phyloP scores from a whole-genome alignment of 805 yeast species.

The Scheffersomyces coipomensis region DNA sequence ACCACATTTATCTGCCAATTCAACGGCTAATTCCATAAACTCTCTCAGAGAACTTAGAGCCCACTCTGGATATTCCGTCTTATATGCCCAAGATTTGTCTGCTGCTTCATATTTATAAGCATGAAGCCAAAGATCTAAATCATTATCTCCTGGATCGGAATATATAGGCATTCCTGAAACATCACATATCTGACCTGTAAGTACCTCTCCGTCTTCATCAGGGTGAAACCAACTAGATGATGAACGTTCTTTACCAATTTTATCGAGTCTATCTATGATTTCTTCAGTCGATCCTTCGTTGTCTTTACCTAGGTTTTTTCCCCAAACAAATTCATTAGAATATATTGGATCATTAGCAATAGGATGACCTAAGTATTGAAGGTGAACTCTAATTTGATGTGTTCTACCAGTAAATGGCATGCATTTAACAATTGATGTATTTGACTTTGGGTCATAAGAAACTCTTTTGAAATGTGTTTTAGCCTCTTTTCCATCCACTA shows the following conservation, averaged over 20 bases:
- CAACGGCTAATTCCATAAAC: conserved; percentile 75
- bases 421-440: conserved; percentile 74
- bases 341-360: conserved; percentile 68
- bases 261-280: conserved; percentile 51
- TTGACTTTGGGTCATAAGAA: conserved; percentile 57
- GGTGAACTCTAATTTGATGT: conserved; percentile 92
- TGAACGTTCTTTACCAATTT: conserved; percentile 66
- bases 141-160: conserved; percentile 87
- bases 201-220: conserved; percentile 61
- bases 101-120: conserved; percentile 75
- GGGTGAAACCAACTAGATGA: conserved; percentile 71
- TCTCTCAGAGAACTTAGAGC: conserved; percentile 57
- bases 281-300: conserved; percentile 49
- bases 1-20: conserved; percentile 76
- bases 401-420: conserved; percentile 90
- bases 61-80: conserved; percentile 81
- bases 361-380: conserved; percentile 64
- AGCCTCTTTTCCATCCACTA: conserved; percentile 63
- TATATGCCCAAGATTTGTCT: conserved; percentile 64
- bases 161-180: conserved; percentile 71
- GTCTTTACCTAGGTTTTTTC: conserved; percentile 63
- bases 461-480: conserved; percentile 66
- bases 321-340: conserved; percentile 81
- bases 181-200: conserved; percentile 58
- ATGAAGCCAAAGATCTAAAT: conserved; percentile 86